Evolutionary conservation across 306 rosid genomes (phyloP), one percentile per base, ranked within the genome.

Genomic region (Pterocarpus santalinus): DNA sequence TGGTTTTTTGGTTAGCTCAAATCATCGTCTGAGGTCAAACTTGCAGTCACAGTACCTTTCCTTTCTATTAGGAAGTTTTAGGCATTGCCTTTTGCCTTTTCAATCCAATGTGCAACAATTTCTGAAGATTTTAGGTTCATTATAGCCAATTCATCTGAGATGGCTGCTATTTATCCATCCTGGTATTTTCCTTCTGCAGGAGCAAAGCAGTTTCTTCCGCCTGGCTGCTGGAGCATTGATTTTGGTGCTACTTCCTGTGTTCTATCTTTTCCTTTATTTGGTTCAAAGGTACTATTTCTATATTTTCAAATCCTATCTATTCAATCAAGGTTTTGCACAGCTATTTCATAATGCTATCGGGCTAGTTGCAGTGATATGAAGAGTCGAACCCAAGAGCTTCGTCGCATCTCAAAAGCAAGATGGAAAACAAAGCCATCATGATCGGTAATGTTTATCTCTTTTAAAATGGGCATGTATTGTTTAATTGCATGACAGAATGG

Each of bases 211-310:
- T 78, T 88, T 91, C 51, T 84, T 95, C 58, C 90, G 93, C 86
- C 76, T 91, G 84, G 97, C 98, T 80, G 77, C 84, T 58, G 91
- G 91, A 70, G 89, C 88, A 76, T 81, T 95, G 87, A 89, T 92
- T 78, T 74, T 95, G 90, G 92, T 95, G 92, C 86, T 95, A 87
- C 96, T 95, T 62, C 99, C 99, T 11, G 81, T 95, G 74, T 95
- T 95, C 82, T 93, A 95, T 89, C 85, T 95, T 73, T 79, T 95
- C 61, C 90, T 95, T 67, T 93, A 78, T 87, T 89, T 93, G 85
- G 83, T 90, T 74, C 97, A 90, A 78, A 90, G 99, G 99, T 93
- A 87, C 75, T 1, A 10, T 53, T 74, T 88, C 63, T 71, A 10
- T 69, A 16, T 55, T 77, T 75, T 52, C 13, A 73, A 43, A 55